phyloP scores from a whole-genome alignment of 164 flowering plant species.

The Cinnamomum chago region DNA sequence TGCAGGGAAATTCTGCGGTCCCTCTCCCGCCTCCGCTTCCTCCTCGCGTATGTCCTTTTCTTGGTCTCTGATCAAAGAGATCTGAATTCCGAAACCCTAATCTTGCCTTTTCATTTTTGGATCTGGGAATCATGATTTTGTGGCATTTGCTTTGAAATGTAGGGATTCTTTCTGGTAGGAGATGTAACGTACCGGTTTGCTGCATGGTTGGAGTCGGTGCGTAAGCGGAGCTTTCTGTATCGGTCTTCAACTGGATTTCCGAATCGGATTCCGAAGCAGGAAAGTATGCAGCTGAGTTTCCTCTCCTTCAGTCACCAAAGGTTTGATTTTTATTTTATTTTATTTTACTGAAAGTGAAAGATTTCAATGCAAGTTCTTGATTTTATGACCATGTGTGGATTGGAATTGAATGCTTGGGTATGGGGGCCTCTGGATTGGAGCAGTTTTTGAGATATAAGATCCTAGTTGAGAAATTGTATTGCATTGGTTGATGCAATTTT shows the following conservation, averaged over 20 bases:
- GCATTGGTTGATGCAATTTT: neutral
- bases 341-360: neutral
- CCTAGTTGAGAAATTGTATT: neutral
- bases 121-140: neutral
- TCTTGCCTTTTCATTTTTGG: neutral
- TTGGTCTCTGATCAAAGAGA: neutral
- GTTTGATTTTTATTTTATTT: neutral
- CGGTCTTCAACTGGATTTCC: slow-evolving; percentile 61
- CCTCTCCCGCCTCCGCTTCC: neutral
- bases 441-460: neutral
- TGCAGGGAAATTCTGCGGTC: neutral
- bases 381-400: neutral
- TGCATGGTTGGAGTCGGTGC: slow-evolving; percentile 89
- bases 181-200: slow-evolving; percentile 81
- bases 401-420: neutral
- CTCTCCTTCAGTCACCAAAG: neutral
- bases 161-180: slow-evolving; percentile 86
- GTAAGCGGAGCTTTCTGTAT: slow-evolving; percentile 58
- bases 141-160: neutral
- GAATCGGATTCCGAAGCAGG: slow-evolving; percentile 33
- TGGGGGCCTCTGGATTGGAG: neutral
- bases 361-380: neutral
- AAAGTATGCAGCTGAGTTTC: slow-evolving; percentile 42
- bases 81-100: no score
- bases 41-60: neutral